phyloP scores from a whole-genome alignment of 1,284 basidiomycete genomes.

The Athelia sp. region DNA sequence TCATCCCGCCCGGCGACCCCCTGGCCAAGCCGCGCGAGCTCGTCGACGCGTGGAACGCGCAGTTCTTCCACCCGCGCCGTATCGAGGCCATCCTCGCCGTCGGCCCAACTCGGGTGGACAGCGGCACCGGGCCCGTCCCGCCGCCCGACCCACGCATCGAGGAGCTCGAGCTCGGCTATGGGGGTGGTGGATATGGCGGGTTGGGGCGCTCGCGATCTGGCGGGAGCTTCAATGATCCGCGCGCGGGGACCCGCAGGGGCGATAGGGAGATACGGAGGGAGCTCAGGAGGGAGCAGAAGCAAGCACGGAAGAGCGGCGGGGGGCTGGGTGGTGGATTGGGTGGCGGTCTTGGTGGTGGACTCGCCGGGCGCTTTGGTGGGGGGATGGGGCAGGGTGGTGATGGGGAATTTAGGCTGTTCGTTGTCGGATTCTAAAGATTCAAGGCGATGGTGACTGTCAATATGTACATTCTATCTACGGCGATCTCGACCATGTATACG shows the following conservation, averaged over 20 bases:
- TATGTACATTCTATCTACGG: no score
- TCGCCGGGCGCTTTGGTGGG: no score
- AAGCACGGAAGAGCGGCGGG: slow-evolving; percentile 1
- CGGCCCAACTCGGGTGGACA: slow-evolving; percentile 19
- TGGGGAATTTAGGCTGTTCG: slow-evolving; percentile 15
- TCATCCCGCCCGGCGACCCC: no score
- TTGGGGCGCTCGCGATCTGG: neutral
- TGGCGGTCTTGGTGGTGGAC: no score
- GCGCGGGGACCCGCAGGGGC: neutral
- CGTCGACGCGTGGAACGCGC: slow-evolving; percentile 32
- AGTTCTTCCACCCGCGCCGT: slow-evolving; percentile 32
- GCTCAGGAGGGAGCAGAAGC: neutral
- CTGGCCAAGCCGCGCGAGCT: slow-evolving; percentile 21
- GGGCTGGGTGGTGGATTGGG: no score
- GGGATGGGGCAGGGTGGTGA: slow-evolving; percentile 4
- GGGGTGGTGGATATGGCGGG: no score
- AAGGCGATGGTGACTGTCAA: no score
- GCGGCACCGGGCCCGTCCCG: slow-evolving; percentile 15
- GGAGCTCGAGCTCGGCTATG: neutral
- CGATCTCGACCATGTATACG: no score
- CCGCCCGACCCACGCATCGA: slow-evolving; percentile 9
- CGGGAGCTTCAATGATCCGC: neutral
- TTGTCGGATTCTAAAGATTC: slow-evolving; percentile 6
- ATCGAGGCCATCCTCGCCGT: slow-evolving; percentile 30
- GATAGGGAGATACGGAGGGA: neutral